Conservation (phyloP, 2,329 filamentous ascomycete species). For the Mycosphaerella sp. region DNA sequence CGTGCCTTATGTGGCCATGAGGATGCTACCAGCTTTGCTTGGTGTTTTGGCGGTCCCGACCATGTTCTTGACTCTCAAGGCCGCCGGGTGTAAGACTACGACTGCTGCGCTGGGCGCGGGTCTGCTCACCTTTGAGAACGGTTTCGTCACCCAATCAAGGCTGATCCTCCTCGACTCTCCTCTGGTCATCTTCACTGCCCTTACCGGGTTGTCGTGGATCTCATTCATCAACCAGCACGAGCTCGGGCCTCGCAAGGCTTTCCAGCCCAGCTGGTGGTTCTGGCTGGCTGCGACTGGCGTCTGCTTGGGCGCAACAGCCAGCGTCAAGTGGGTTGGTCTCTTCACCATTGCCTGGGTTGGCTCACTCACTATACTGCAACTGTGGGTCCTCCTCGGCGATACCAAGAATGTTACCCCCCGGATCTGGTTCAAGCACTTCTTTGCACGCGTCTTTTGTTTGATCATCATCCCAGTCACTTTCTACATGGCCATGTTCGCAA, state of each 20-base stretch:
- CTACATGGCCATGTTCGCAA: constrained; percentile 95
- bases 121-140: constrained; percentile 94
- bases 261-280: constrained; percentile 93
- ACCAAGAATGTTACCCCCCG: constrained; percentile 74
- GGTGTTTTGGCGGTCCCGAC: constrained; percentile 83
- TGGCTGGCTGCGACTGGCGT: constrained; percentile 86
- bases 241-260: constrained; percentile 80
- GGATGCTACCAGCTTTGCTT: constrained; percentile 81
- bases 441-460: constrained; percentile 83
- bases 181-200: constrained; percentile 83
- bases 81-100: constrained; percentile 77
- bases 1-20: constrained; percentile 97
- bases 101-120: constrained; percentile 77
- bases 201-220: constrained; percentile 82
- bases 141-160: constrained; percentile 87
- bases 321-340: constrained; percentile 97
- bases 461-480: constrained; percentile 83
- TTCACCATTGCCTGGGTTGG: constrained; percentile 99
- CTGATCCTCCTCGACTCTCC: constrained; percentile 95
- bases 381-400: constrained; percentile 93
- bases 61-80: constrained; percentile 93
- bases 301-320: constrained; percentile 80
- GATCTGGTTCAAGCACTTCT: constrained; percentile 87
- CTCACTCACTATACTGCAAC: constrained; percentile 77
- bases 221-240: constrained; percentile 98